Evolutionary conservation across 306 rosid genomes (phyloP).

Genomic region (Vigna angularis): DNA sequence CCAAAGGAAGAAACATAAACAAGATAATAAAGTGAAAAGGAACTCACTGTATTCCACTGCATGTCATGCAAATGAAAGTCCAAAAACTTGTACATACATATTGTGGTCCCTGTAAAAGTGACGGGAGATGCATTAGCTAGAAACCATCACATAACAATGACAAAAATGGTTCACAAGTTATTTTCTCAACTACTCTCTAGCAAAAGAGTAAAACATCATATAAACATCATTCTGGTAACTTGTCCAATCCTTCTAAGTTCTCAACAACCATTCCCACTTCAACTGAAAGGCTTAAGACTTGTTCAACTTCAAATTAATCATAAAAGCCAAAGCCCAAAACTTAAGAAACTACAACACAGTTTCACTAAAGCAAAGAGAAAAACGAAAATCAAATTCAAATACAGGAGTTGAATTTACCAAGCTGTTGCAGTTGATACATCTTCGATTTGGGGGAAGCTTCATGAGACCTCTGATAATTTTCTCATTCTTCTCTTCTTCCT

Average conservation of each 20-base stretch:
- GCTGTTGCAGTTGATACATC: conserved; percentile 85
- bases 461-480: conserved; percentile 88
- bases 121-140: background rate
- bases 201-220: conserved; percentile 5
- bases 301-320: conserved; percentile 31
- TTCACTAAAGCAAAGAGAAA: background rate
- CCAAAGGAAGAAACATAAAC: conserved; percentile 9
- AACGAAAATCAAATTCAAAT: background rate
- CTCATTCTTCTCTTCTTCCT: conserved; percentile 83
- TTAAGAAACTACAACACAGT: conserved; percentile 11
- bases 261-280: conserved; percentile 34
- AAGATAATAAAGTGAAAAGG: conserved; percentile 26
- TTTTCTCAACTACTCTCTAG: conserved; percentile 24
- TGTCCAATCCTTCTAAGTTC: background rate
- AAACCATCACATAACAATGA: conserved; percentile 14
- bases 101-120: conserved; percentile 80
- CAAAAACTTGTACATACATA: conserved; percentile 83
- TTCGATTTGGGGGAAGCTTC: conserved; percentile 96
- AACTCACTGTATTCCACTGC: conserved; percentile 96
- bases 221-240: background rate
- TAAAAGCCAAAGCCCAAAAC: conserved; percentile 8
- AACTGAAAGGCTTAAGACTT: background rate
- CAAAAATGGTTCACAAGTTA: background rate
- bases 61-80: conserved; percentile 77
- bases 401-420: conserved; percentile 50